Evolutionary conservation across 73 alveolate species (phyloP), one percentile per base, ranked within the genome.

Genomic region (Symbiodinium pilosum): DNA sequence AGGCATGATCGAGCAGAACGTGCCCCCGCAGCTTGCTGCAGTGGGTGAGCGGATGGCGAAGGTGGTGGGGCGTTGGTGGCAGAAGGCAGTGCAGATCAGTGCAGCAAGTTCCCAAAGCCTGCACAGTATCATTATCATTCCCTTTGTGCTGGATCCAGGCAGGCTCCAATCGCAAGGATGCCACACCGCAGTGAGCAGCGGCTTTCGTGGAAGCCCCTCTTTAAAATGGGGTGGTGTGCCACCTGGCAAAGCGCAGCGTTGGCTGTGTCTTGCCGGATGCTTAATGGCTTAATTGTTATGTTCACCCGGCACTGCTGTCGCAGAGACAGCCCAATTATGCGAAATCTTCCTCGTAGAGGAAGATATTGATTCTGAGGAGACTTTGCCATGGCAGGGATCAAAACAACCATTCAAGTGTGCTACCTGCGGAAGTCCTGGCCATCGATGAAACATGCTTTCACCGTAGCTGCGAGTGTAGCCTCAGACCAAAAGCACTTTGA

Each of bases 1-100:
- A 91, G 97, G 97, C 88, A 91, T 91, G 97, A 86, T 91, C 38
- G 97, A 91, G 56, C 97, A 91, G 51, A 91, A 91, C n/a, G 97
- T 91, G 36, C 97, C 97, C 3, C 97, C 97, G 21, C 97, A 91
- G 77, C 88, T 91, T 28, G 81, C 77, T 32, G 97, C 97, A 7
- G 88, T 91, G 75, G 97, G 83, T 1, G 97, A 91, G 97, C 97
- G 97, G 28, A 91, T 69, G 97, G 87, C 40, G 52, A 69, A 84
- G 44, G 97, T 91, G 83, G 97, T 91, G 41, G 51, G 89, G 11
- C 97, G 97, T 26, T 91, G 97, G 97, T 91, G 97, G 97, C 81
- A 91, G 81, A 91, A 91, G 97, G 97, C 97, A 9, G 3, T 18
- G 32, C 81, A 26, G 73, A n/a, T 54, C 20, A 54, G 32, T 14